phyloP scores from a whole-genome alignment of 208 protist genomes.

The Acanthamoeba triangularis region DNA sequence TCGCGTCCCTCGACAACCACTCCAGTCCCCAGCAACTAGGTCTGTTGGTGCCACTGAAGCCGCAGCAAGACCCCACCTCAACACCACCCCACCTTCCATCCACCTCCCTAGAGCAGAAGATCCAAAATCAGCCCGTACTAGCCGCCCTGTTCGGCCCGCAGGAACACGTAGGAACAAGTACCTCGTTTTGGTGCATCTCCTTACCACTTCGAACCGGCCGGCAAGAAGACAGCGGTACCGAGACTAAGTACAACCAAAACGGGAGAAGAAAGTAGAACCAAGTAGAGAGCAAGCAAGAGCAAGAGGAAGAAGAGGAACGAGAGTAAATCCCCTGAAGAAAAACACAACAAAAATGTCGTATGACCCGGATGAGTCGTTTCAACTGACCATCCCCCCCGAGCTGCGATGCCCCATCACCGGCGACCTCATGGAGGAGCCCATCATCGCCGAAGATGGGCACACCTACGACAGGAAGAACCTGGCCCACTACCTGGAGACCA shows the following conservation, averaged over 20 bases:
- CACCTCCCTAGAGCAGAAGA: no score
- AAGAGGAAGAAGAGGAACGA: background rate
- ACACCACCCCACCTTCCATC: no score
- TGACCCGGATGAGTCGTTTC: background rate
- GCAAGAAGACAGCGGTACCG: no score
- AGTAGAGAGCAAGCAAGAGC: no score
- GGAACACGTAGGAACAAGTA: background rate
- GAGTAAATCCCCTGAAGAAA: background rate
- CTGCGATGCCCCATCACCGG: slow-evolving; percentile 34
- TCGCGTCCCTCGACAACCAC: no score
- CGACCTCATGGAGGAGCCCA: slow-evolving; percentile 42
- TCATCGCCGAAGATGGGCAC: slow-evolving; percentile 46
- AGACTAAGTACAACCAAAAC: no score
- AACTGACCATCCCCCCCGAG: slow-evolving; percentile 14
- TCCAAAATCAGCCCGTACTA: no score
- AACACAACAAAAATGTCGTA: background rate
- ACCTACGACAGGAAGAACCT: slow-evolving; percentile 41
- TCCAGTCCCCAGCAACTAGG: no score
- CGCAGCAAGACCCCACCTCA: no score
- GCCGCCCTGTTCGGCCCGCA: no score
- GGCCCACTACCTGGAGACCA: background rate
- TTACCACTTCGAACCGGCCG: background rate
- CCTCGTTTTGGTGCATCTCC: background rate
- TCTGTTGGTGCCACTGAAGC: no score
- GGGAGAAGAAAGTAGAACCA: background rate